Conservation (phyloP, 1,139 yeast genomes). For the Geotrichum aggregatum region DNA sequence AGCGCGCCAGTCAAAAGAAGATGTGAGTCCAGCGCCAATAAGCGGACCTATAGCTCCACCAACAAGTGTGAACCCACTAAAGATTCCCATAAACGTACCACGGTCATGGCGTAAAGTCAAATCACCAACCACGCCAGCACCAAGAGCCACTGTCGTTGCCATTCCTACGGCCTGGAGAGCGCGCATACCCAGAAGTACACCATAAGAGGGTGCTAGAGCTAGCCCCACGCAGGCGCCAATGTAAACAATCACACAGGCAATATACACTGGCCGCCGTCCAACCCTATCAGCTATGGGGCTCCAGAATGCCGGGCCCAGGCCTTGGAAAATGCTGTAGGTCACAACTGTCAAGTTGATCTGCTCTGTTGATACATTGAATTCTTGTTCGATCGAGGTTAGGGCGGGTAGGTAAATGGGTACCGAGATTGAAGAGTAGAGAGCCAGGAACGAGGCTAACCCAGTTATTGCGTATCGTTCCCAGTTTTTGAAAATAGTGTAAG, state of each 20-base stretch:
- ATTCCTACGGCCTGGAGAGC: constrained; percentile 68
- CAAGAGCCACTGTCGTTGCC: constrained; percentile 65
- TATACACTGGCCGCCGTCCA: constrained; percentile 65
- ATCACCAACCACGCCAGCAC: constrained; percentile 67
- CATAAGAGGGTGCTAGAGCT: constrained; percentile 52
- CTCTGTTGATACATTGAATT: constrained; percentile 53
- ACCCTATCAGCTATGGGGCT: constrained; percentile 60
- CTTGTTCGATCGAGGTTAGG: constrained; percentile 48
- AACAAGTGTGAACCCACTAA: constrained; percentile 58
- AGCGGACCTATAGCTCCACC: constrained; percentile 78
- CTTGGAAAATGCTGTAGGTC: constrained; percentile 66
- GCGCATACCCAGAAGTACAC: constrained; percentile 53
- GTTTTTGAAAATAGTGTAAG: constrained; percentile 38
- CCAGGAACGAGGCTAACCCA: constrained; percentile 44
- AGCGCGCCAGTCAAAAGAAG: constrained; percentile 65
- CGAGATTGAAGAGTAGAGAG: constrained; percentile 61
- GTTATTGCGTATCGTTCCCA: constrained; percentile 42
- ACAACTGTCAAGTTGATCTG: constrained; percentile 64
- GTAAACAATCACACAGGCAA: constrained; percentile 51
- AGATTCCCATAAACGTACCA: constrained; percentile 60
- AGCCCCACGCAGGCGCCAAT: constrained; percentile 58
- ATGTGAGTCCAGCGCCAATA: constrained; percentile 62
- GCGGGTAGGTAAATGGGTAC: constrained; percentile 75
- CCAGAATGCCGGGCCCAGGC: constrained; percentile 60
- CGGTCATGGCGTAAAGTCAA: constrained; percentile 56